Percentiles rank a stretch among this genome's conserved stretches.
phyloP scores from a whole-genome alignment of 2,329 filamentous ascomycete genomes.

The Colletotrichum brevisporum region DNA sequence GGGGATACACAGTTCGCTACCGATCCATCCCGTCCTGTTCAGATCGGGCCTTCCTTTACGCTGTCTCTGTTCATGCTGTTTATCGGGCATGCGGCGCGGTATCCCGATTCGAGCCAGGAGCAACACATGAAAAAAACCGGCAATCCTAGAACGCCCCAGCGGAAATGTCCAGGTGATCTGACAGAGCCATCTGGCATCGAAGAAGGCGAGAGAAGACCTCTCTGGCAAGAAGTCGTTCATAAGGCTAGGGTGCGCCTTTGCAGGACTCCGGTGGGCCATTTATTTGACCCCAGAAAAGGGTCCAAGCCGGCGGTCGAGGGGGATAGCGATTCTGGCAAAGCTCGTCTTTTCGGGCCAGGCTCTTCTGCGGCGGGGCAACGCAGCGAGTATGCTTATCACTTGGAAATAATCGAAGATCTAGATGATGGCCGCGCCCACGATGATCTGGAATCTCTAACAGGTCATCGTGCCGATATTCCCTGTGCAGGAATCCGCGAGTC shows the following conservation, averaged over 20 bases:
- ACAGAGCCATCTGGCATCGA: conserved; percentile 61
- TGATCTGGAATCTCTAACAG: conserved; percentile 48
- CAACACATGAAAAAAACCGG: background rate
- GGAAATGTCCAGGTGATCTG: background rate
- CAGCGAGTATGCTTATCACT: conserved; percentile 79
- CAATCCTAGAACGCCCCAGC: background rate
- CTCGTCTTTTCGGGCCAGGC: conserved; percentile 17
- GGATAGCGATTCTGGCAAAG: background rate
- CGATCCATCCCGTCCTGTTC: conserved; percentile 74
- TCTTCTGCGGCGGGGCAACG: conserved; percentile 44
- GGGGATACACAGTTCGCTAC: conserved; percentile 87
- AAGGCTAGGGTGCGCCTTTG: conserved; percentile 88
- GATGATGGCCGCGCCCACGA: conserved; percentile 70
- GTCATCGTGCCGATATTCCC: conserved; percentile 57
- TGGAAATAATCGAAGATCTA: conserved; percentile 87
- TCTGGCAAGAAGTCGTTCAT: conserved; percentile 97
- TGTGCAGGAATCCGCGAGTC: conserved; percentile 65
- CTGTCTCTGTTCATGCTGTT: conserved; percentile 97
- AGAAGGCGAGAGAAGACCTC: conserved; percentile 74
- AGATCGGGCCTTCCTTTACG: conserved; percentile 89
- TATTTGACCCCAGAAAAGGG: conserved; percentile 58
- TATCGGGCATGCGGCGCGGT: conserved; percentile 73
- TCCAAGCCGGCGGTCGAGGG: conserved; percentile 44
- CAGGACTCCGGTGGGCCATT: conserved; percentile 71
- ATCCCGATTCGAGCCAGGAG: background rate